Percentiles rank a stretch among this genome's conserved stretches.
These are phyloP conservation scores for Neonothopanus nambi DNA, from an alignment of 1,284 basidiomycete genomes.

Conservation along the genomic window DNA sequence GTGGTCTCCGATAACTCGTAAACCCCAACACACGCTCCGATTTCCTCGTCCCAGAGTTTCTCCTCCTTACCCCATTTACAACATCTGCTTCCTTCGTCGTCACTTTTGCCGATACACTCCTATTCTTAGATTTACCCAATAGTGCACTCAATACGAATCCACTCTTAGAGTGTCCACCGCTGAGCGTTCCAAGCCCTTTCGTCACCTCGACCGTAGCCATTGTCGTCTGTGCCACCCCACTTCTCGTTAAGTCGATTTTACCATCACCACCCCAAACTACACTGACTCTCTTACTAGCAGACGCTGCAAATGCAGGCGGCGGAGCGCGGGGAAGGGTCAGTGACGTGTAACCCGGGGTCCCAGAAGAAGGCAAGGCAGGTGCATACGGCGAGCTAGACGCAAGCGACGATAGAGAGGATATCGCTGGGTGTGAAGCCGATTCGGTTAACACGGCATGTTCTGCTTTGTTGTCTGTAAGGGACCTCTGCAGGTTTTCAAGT, in stretches of 20 bases:
- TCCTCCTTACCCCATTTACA: neutral
- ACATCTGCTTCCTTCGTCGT: neutral
- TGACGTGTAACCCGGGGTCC: conserved; percentile 65
- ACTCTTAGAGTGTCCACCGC: conserved; percentile 12
- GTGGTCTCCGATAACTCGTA: conserved; percentile 71
- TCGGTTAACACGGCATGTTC: neutral
- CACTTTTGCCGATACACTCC: conserved; percentile 11
- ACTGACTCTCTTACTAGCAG: conserved; percentile 11
- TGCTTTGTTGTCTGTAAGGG: neutral
- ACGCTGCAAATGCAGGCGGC: conserved; percentile 34
- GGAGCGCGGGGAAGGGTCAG: conserved; percentile 69
- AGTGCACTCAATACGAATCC: neutral
- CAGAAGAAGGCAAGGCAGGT: conserved; percentile 46
- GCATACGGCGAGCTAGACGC: conserved; percentile 11
- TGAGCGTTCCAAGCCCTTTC: conserved; percentile 43
- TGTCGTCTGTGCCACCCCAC: conserved; percentile 77
- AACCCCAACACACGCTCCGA: conserved; percentile 49
- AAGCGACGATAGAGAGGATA: neutral
- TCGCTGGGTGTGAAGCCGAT: neutral
- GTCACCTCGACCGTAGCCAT: conserved; percentile 86
- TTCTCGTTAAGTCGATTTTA: conserved; percentile 67
- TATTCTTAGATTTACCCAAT: conserved; percentile 5
- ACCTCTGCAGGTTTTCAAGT: conserved; percentile 5
- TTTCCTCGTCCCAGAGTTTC: neutral
- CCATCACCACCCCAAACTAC: conserved; percentile 33